Evolutionary conservation across 2,329 filamentous ascomycete genomes (phyloP), one percentile per base, ranked within the genome.

Genomic region (Xenosphaeropsis pyriputrescens): DNA sequence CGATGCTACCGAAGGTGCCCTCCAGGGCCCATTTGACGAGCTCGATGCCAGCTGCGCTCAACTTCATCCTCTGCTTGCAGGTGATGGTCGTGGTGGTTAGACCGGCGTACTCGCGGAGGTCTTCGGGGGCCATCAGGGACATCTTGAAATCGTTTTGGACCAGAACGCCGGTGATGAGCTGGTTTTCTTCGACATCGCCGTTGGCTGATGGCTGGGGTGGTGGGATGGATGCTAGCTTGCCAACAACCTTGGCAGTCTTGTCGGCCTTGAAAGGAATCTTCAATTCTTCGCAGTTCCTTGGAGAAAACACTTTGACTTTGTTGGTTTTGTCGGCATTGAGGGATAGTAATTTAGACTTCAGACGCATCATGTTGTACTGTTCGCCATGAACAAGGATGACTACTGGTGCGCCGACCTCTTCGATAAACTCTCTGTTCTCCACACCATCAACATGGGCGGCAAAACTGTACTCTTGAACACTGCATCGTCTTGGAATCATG

Each of bases 71-170:
- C 58, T 98, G 89, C 50, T 85, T 86, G 65, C 91, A 98, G 13
- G 79, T 75, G 41, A 98, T 89, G 1, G 84, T 93, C 0, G 91
- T 96, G 0, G 91, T 96, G 2, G 86, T 95, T 19, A 98, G 65
- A n/a, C 91, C 91, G 1, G 91, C 91, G 55, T 94, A 98, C 59
- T 98, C 91, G 43, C 86, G 79, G 26, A 98, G 67, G 55, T 98
- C 91, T 50, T 96, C 91, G 0, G 91, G 88, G 1, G 88, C 88
- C 89, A 98, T 96, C 26, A 98, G 68, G 0, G 84, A 93, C 54
- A 98, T 75, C 57, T 96, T 94, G 59, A 98, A 96, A 56, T 95
- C 91, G 56, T 93, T 96, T 49, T 96, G 89, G 6, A 98, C 88
- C 13, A 98, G 68, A 0, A 98, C 91, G 18, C 91, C 91, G 1